Percentiles rank a stretch among this genome's conserved stretches.
Conservation (phyloP, 495 filamentous ascomycete genomes). For the Penicillium coprophilum region DNA sequence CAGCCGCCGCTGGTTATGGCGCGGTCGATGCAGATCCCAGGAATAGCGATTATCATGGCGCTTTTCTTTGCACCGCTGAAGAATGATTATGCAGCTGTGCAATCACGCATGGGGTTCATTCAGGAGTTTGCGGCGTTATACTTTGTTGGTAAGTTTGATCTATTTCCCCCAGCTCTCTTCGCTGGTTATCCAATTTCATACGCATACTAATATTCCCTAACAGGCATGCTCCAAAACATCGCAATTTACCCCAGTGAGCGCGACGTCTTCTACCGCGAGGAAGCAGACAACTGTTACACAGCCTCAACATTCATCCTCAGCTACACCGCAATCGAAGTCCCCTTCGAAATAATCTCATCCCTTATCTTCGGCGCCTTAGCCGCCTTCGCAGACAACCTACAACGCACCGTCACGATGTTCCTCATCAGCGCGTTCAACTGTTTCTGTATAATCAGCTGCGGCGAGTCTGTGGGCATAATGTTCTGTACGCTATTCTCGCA, state of each 20-base stretch:
- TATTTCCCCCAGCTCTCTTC: not conserved
- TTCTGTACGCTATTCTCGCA: slow-evolving; percentile 75
- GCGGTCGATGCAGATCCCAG: slow-evolving; percentile 65
- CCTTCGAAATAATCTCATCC: slow-evolving; percentile 63
- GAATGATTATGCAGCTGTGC: slow-evolving; percentile 63
- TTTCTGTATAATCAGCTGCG: slow-evolving; percentile 70
- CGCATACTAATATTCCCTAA: slow-evolving; percentile 23
- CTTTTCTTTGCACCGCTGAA: slow-evolving; percentile 72
- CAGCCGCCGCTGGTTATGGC: slow-evolving; percentile 64
- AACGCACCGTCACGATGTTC: slow-evolving; percentile 59
- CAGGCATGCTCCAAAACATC: slow-evolving; percentile 76
- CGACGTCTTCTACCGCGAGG: slow-evolving; percentile 69
- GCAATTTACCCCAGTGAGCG: slow-evolving; percentile 68
- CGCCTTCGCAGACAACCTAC: slow-evolving; percentile 60
- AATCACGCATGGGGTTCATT: slow-evolving; percentile 68
- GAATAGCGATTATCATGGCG: slow-evolving; percentile 62
- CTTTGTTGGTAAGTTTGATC: slow-evolving; percentile 64
- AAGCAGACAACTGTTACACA: slow-evolving; percentile 65
- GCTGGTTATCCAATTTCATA: not conserved
- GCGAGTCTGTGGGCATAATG: slow-evolving; percentile 74
- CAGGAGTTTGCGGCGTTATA: slow-evolving; percentile 70
- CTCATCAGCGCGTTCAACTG: slow-evolving; percentile 65
- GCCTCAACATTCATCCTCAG: slow-evolving; percentile 65
- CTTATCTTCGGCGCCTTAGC: slow-evolving; percentile 63
- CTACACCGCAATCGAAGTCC: slow-evolving; percentile 66